Evolutionary conservation across 805 yeast genomes (phyloP).

Genomic region (Candida michaelii): DNA sequence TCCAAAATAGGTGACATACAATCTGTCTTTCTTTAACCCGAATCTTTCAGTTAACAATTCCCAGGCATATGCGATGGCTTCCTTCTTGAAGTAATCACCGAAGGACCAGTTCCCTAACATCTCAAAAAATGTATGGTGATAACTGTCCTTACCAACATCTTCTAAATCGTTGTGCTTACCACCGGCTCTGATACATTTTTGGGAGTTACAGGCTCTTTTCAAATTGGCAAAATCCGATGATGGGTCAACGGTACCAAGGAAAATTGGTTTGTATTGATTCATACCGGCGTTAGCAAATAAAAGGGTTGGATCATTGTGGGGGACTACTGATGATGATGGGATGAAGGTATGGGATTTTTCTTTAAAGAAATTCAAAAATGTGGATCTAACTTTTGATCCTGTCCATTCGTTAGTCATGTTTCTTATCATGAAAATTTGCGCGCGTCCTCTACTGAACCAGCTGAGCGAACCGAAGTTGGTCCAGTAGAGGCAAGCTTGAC

Average conservation of each 20-base stretch:
- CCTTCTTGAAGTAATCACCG: conserved; percentile 97
- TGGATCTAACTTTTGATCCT: conserved; percentile 65
- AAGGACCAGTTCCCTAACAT: conserved; percentile 99
- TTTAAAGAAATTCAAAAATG: conserved; percentile 80
- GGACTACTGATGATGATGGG: conserved; percentile 92
- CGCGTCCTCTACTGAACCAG: no score
- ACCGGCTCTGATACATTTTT: conserved; percentile 98
- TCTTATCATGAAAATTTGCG: conserved; percentile 10
- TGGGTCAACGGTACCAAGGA: conserved; percentile 96
- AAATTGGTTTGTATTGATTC: conserved; percentile 98
- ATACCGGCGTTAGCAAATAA: conserved; percentile 98
- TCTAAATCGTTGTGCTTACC: conserved; percentile 98
- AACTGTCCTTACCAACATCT: conserved; percentile 97
- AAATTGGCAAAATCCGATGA: conserved; percentile 79
- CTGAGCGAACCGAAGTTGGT: no score
- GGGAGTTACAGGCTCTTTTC: conserved; percentile 92
- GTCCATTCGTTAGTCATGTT: conserved; percentile 34
- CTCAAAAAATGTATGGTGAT: conserved; percentile 98
- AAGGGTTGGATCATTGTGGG: conserved; percentile 96
- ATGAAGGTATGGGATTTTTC: conserved; percentile 72
- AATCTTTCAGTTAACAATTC: conserved; percentile 83
- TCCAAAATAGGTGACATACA: conserved; percentile 95
- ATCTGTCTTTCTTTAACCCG: conserved; percentile 72
- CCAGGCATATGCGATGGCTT: conserved; percentile 89
- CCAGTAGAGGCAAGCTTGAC: no score